phyloP scores from a whole-genome alignment of 1,139 yeast species.

The Pichia sp. region DNA sequence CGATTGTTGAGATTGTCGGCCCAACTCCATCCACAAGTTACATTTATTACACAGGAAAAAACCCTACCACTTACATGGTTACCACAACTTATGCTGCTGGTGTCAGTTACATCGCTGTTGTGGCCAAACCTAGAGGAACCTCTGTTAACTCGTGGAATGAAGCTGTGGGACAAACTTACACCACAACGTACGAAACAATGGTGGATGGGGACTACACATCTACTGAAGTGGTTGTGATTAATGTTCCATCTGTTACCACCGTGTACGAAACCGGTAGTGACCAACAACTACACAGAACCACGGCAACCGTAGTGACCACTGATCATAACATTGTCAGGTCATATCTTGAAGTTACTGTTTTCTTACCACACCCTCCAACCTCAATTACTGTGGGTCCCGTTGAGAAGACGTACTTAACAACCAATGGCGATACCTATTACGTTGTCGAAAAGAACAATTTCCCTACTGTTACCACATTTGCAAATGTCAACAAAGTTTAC shows the following conservation, averaged over 20 bases:
- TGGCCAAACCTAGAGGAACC: slow-evolving; percentile 1
- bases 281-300: neutral
- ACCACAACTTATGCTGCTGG: slow-evolving; percentile 3
- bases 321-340: neutral
- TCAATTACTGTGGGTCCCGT: slow-evolving; percentile 2
- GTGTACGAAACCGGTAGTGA: neutral
- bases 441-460: slow-evolving; percentile 3
- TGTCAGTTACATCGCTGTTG: too few species aligned
- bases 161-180: neutral
- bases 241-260: neutral
- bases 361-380: slow-evolving; percentile 5
- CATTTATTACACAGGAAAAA: neutral
- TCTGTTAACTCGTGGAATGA: neutral
- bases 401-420: slow-evolving; percentile 1
- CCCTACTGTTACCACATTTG: slow-evolving; percentile 3
- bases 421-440: slow-evolving; percentile 2
- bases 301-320: neutral
- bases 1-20: slow-evolving; percentile 6
- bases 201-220: neutral
- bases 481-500: neutral
- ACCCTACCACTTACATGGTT: slow-evolving; percentile 2
- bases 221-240: neutral
- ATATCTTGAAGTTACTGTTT: slow-evolving; percentile 2
- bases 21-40: slow-evolving; percentile 5
- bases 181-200: neutral